Base-by-base conservation (phyloP, 2,329 filamentous ascomycete genomes). In the Blastomyces gilchristii region DNA sequence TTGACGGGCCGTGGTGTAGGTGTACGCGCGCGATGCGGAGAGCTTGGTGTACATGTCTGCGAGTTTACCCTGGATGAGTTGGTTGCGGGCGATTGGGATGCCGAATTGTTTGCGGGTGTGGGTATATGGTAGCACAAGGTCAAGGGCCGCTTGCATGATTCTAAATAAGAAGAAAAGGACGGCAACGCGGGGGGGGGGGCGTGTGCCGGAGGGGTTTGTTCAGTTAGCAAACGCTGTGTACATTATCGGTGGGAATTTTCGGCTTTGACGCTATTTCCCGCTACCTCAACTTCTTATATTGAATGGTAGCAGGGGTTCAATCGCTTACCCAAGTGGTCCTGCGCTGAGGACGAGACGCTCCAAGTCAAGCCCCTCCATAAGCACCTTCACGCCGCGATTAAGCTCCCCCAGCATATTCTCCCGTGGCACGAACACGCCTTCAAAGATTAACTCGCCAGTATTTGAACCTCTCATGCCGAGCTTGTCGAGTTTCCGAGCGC, bases 11-110 rank as follows among this genome's bases (percentile, higher is more conserved):
- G 92, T 92, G 47, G 82, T 79, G 72, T 96, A 96, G 0, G 93
- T 97, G 76, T 96, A 97, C 2, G 91, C 84, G n/a, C 86, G 81
- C 18, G 88, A 87, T 12, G 89, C 91, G 70, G 90, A 87, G 64
- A 94, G 84, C 76, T 96, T 96, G 58, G 91, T 97, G 78, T 97
- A 95, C 92, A 99, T 97, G 75, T 97, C 92, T 63, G 94, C 91
- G 56, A 97, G 82, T 73, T 92, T 93, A 63, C 90, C 93, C 77
- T 97, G 94, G 28, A 97, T 83, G 66, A 97, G 82, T 76, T 99
- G 94, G 75, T 96, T 96, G 69, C 94, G 88, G 0, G 90, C 93
- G 67, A 97, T 90, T 1, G 93, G 93, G 8, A 76, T 79, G 62
- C 87, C 88, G 73, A 99, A 99, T 77, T 99, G 94, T 75, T 88